phyloP scores from a whole-genome alignment of 2,329 filamentous ascomycete species.

The Oidium heveae region DNA sequence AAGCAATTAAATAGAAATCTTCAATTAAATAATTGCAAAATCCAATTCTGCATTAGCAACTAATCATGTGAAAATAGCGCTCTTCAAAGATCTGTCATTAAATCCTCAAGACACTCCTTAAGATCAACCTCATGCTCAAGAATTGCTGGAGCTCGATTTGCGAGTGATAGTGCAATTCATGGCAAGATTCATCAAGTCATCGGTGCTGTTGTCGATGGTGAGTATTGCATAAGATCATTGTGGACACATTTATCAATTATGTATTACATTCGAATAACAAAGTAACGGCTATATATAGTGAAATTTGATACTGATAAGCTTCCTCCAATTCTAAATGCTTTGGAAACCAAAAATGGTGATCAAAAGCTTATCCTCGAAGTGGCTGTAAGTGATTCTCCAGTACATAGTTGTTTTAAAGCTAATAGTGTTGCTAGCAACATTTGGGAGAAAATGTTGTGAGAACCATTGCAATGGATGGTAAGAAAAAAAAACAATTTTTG shows the following conservation, averaged over 20 bases:
- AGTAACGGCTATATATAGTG: conserved; percentile 29
- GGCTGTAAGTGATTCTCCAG: conserved; percentile 36
- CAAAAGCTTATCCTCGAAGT: conserved; percentile 93
- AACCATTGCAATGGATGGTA: conserved; percentile 99
- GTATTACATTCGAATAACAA: conserved; percentile 1
- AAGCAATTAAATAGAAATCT: conserved; percentile 8
- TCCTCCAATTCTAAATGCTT: conserved; percentile 89
- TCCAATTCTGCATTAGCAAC: not conserved
- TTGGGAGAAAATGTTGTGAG: conserved; percentile 96
- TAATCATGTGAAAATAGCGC: conserved; percentile 22
- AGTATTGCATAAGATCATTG: conserved; percentile 21
- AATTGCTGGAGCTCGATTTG: conserved; percentile 24
- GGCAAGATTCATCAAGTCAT: conserved; percentile 67
- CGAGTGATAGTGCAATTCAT: conserved; percentile 30
- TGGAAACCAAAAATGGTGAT: conserved; percentile 74
- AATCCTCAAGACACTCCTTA: conserved; percentile 31
- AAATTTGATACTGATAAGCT: conserved; percentile 92
- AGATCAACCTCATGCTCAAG: conserved; percentile 29
- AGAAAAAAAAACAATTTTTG: conserved; percentile 14
- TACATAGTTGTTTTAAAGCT: conserved; percentile 9
- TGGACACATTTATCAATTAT: conserved; percentile 5
- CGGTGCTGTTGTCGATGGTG: conserved; percentile 97
- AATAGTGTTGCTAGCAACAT: conserved; percentile 55
- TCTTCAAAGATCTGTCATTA: conserved; percentile 38
- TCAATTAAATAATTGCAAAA: not conserved